phyloP scores from a whole-genome alignment of 345 rosid species.

The Raphanus sativus region DNA sequence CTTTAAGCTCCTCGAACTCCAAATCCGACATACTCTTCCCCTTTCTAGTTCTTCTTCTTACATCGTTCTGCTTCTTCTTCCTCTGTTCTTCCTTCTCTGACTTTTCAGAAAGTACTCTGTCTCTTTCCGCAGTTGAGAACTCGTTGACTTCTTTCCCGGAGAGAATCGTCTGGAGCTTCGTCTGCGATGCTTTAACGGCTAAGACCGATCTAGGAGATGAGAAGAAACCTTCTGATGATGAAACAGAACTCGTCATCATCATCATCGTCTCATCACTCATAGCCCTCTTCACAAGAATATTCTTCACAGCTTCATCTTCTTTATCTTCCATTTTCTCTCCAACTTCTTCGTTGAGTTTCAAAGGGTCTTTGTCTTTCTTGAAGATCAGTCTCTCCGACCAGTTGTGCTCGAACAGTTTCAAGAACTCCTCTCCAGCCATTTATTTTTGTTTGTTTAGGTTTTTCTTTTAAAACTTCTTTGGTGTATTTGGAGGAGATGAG shows the following conservation, averaged over 20 bases:
- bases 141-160: constrained; percentile 54
- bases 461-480: not conserved
- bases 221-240: constrained; percentile 33
- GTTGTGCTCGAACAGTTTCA: constrained; percentile 44
- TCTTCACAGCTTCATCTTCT: constrained; percentile 25
- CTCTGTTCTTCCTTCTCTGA: constrained; percentile 20
- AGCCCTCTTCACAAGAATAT: constrained; percentile 39
- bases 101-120: constrained; percentile 3
- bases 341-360: not conserved
- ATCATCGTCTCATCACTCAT: constrained; percentile 48
- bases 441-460: not conserved
- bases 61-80: constrained; percentile 21
- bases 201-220: constrained; percentile 54
- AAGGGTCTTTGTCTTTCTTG: constrained; percentile 14
- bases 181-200: constrained; percentile 14
- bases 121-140: constrained; percentile 8
- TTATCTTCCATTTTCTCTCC: constrained; percentile 6
- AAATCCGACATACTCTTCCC: constrained; percentile 66
- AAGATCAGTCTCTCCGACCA: constrained; percentile 52
- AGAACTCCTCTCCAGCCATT: constrained; percentile 48
- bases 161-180: constrained; percentile 52
- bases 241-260: constrained; percentile 26
- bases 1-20: constrained; percentile 66
- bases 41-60: constrained; percentile 19
- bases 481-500: not conserved